Evolutionary conservation across 495 filamentous ascomycete genomes (phyloP).

Genomic region (Aspergillus sparsus): DNA sequence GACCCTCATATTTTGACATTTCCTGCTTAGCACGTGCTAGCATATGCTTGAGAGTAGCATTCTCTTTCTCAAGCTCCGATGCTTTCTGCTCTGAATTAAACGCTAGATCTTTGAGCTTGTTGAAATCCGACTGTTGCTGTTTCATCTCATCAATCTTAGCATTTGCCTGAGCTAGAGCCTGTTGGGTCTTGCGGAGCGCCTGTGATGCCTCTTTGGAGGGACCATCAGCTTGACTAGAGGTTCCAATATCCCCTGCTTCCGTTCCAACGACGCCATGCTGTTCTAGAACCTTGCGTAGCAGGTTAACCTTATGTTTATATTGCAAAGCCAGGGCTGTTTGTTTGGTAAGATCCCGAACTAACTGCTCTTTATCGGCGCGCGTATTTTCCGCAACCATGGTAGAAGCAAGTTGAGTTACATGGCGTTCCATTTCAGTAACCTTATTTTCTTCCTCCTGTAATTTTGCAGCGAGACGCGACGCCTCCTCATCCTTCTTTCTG

Average conservation of each 20-base stretch:
- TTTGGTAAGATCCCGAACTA: constrained; percentile 61
- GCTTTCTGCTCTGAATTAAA: constrained; percentile 68
- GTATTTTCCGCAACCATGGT: constrained; percentile 51
- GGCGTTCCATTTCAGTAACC: constrained; percentile 54
- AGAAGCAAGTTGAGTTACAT: constrained; percentile 60
- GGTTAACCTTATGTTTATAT: constrained; percentile 67
- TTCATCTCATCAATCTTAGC: constrained; percentile 63
- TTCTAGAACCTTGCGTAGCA: constrained; percentile 56
- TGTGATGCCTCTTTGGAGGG: constrained; percentile 41
- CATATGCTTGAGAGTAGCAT: constrained; percentile 52
- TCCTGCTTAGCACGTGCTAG: constrained; percentile 56
- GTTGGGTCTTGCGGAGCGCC: constrained; percentile 43
- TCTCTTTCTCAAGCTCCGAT: constrained; percentile 58
- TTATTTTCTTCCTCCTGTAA: constrained; percentile 64
- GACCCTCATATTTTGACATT: constrained; percentile 52
- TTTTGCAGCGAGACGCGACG: constrained; percentile 67
- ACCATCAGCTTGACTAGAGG: constrained; percentile 49
- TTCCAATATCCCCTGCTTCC: constrained; percentile 43
- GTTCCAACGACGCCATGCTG: constrained; percentile 46
- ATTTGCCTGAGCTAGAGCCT: constrained; percentile 58
- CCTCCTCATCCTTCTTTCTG: constrained; percentile 83
- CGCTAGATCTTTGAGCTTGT: constrained; percentile 52
- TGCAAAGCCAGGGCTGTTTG: constrained; percentile 67
- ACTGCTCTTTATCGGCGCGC: constrained; percentile 48
- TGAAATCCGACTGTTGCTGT: constrained; percentile 51